phyloP scores from a whole-genome alignment of 1,284 basidiomycete genomes.

The Papiliotrema fonsecae region DNA sequence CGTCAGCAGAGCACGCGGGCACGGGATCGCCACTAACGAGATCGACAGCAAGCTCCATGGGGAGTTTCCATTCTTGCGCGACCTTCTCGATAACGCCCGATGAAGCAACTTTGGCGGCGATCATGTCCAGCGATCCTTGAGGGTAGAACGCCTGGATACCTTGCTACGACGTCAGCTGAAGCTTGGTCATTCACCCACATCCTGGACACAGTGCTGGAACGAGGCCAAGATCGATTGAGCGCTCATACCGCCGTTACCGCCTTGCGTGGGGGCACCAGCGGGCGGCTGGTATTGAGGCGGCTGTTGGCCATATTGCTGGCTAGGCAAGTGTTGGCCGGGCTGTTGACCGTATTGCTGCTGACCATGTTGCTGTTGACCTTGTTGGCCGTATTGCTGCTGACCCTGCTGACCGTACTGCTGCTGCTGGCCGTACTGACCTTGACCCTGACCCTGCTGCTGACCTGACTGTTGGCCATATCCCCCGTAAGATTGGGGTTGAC shows the following conservation, averaged over 20 bases:
- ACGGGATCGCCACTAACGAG: slow-evolving; percentile 21
- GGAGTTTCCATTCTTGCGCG: slow-evolving; percentile 48
- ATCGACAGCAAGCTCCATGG: slow-evolving; percentile 49
- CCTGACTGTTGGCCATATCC: slow-evolving; percentile 9
- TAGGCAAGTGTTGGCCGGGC: slow-evolving; percentile 16
- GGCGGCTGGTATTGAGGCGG: slow-evolving; percentile 29
- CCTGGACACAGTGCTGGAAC: slow-evolving; percentile 47
- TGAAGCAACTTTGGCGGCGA: slow-evolving; percentile 47
- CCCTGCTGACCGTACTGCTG: slow-evolving; percentile 18
- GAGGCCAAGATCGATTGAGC: slow-evolving; percentile 27
- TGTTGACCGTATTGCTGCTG: slow-evolving; percentile 13
- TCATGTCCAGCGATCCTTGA: slow-evolving; percentile 45
- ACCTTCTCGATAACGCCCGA: slow-evolving; percentile 47
- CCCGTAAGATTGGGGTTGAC: slow-evolving; percentile 1
- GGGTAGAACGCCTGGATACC: slow-evolving; percentile 50
- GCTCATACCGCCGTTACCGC: slow-evolving; percentile 22
- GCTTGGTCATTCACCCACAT: slow-evolving; percentile 27
- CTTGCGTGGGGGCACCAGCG: slow-evolving; percentile 17
- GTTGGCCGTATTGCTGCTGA: slow-evolving; percentile 12
- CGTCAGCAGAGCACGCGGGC: not conserved
- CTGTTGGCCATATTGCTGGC: slow-evolving; percentile 13
- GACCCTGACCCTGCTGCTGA: slow-evolving; percentile 10
- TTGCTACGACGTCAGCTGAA: slow-evolving; percentile 32
- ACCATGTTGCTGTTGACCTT: slow-evolving; percentile 6
- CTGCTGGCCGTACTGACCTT: slow-evolving; percentile 10